phyloP scores from a whole-genome alignment of 2,329 filamentous ascomycete species.

The Calonectria henricotiae region DNA sequence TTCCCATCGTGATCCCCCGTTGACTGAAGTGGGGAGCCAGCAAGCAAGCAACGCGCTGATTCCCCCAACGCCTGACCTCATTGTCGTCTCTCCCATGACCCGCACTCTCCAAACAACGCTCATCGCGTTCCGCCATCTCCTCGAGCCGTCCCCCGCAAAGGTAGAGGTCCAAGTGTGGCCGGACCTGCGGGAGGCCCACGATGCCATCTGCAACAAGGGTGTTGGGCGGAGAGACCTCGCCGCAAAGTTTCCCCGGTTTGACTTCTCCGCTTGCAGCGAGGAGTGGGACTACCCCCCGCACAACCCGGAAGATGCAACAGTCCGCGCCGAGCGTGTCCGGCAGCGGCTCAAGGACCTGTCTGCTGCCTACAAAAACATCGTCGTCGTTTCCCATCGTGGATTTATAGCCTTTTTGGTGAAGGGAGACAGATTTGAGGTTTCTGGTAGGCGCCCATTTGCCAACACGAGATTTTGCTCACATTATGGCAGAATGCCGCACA shows the following conservation, averaged over 20 bases:
- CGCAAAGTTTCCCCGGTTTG: slow-evolving; percentile 43
- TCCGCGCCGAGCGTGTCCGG: slow-evolving; percentile 45
- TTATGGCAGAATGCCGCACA: slow-evolving; percentile 38
- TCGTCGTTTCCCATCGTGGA: slow-evolving; percentile 44
- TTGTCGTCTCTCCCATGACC: slow-evolving; percentile 29
- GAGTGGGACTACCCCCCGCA: slow-evolving; percentile 47
- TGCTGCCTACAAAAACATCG: slow-evolving; percentile 40
- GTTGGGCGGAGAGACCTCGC: slow-evolving; percentile 36
- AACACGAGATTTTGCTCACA: not conserved
- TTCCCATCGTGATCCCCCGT: slow-evolving; percentile 20
- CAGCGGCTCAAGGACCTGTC: slow-evolving; percentile 35
- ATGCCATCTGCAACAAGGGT: slow-evolving; percentile 49
- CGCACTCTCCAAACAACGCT: slow-evolving; percentile 47
- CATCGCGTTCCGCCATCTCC: slow-evolving; percentile 40
- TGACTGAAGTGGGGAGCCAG: slow-evolving; percentile 23
- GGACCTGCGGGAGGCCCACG: slow-evolving; percentile 48
- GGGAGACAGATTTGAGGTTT: slow-evolving; percentile 44
- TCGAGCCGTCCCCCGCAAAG: slow-evolving; percentile 24
- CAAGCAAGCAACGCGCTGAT: slow-evolving; percentile 15
- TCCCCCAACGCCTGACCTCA: slow-evolving; percentile 15
- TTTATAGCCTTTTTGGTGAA: slow-evolving; percentile 47
- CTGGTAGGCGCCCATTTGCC: slow-evolving; percentile 37
- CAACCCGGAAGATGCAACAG: slow-evolving; percentile 36
- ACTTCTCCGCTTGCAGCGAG: slow-evolving; percentile 43
- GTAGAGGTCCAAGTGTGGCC: slow-evolving; percentile 46